These are phyloP conservation scores for Diospyros lotus DNA, from an alignment of 148 eudicot genomes.

Conservation along the genomic window DNA sequence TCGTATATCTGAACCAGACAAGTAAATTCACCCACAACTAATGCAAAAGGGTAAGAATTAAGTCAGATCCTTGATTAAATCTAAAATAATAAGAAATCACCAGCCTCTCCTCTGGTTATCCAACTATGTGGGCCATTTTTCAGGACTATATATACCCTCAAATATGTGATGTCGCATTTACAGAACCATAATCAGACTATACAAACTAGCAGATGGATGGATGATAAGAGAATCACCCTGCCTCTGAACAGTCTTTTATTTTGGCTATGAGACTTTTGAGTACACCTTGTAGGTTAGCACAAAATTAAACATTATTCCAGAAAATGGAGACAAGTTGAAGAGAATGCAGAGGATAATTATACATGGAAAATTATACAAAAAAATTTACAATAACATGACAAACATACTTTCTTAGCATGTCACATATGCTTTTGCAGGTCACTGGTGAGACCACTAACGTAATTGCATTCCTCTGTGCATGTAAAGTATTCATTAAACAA, in stretches of 20 bases:
- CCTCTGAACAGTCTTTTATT: not conserved
- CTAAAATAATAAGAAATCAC: too few relatives aligned
- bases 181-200: not conserved
- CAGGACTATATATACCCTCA: not conserved
- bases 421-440: constrained; percentile 41
- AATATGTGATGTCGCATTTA: not conserved
- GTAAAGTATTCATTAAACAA: constrained; percentile 6
- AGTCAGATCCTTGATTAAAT: too few relatives aligned
- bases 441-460: constrained; percentile 50
- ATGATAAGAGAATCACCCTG: not conserved
- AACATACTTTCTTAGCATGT: constrained; percentile 64
- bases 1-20: too few relatives aligned
- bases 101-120: too few relatives aligned
- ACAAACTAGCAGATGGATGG: not conserved
- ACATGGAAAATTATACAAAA: constrained; percentile 2
- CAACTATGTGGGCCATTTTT: too few relatives aligned
- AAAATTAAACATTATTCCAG: constrained; percentile 7
- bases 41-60: too few relatives aligned
- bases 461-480: constrained; percentile 54
- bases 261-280: not conserved
- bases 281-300: not conserved
- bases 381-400: not conserved
- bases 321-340: constrained; percentile 13
- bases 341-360: not conserved
- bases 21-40: too few relatives aligned